Conservation (phyloP, 208 protist genomes). For the Porcisia hertigi region DNA sequence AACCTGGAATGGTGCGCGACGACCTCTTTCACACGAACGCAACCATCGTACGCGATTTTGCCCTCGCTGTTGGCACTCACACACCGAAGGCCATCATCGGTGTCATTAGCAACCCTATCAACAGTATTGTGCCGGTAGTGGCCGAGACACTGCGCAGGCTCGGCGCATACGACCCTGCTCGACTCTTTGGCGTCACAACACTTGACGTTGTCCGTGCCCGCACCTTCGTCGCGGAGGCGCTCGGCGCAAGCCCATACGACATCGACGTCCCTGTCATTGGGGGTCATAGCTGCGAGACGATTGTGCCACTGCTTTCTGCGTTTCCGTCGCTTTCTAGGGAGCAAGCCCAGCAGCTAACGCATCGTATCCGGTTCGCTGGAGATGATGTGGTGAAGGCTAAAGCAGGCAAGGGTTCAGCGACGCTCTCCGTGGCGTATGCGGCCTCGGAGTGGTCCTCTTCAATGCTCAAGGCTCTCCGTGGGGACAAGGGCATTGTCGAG, state of each 20-base stretch:
- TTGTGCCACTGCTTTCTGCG: conserved; percentile 92
- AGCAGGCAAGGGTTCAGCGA: conserved; percentile 83
- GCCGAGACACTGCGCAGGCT: conserved; percentile 90
- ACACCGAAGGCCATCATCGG: conserved; percentile 92
- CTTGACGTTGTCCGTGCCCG: conserved; percentile 86
- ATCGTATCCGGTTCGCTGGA: conserved; percentile 85
- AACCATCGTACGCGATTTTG: conserved; percentile 86
- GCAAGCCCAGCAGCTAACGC: conserved; percentile 76
- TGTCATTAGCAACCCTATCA: conserved; percentile 95
- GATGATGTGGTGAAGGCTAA: conserved; percentile 92
- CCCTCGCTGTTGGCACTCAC: conserved; percentile 66
- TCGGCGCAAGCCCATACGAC: conserved; percentile 52
- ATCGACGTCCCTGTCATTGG: conserved; percentile 91
- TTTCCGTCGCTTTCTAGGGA: conserved; percentile 50
- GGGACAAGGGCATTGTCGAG: conserved; percentile 73
- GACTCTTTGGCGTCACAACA: conserved; percentile 93
- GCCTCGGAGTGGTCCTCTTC: conserved; percentile 66
- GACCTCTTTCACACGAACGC: conserved; percentile 97
- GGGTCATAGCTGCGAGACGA: conserved; percentile 94
- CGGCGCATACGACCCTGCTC: conserved; percentile 81
- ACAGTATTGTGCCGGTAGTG: conserved; percentile 95
- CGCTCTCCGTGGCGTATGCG: conserved; percentile 62
- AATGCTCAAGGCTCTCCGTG: conserved; percentile 70
- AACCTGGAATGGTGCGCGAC: conserved; percentile 96
- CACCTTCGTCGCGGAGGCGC: conserved; percentile 77